phyloP scores from a whole-genome alignment of 1,284 basidiomycete species.

The Cryptococcus neoformans region DNA sequence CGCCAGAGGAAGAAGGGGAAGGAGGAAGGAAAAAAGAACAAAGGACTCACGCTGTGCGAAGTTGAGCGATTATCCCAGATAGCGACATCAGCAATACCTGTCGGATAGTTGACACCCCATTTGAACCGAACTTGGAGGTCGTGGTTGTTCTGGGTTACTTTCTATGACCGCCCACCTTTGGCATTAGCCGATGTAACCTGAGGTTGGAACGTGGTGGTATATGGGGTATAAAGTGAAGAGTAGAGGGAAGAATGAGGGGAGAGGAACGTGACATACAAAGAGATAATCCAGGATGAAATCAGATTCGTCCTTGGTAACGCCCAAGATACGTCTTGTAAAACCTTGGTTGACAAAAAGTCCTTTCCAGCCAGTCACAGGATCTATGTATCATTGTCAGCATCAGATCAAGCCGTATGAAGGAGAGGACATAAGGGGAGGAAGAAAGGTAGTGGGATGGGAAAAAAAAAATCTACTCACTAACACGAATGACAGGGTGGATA shows the following conservation, averaged over 20 bases:
- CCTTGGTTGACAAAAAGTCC: constrained; percentile 60
- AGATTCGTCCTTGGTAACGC: constrained; percentile 60
- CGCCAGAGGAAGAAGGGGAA: background rate
- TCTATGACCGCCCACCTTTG: constrained; percentile 39
- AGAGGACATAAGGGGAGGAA: background rate
- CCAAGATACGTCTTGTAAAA: constrained; percentile 62
- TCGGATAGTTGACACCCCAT: constrained; percentile 46
- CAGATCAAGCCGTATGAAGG: background rate
- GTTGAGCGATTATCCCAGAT: constrained; percentile 55
- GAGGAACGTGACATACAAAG: constrained; percentile 1
- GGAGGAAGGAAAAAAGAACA: background rate
- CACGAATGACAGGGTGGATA: constrained; percentile 54
- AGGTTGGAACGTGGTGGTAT: too few relatives aligned
- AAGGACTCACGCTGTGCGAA: constrained; percentile 53
- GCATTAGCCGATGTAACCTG: background rate
- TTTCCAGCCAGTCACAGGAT: constrained; percentile 62
- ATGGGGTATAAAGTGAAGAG: too few relatives aligned
- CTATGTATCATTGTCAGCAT: background rate
- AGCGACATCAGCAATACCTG: constrained; percentile 34
- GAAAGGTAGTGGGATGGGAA: background rate
- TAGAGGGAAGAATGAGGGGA: too few relatives aligned
- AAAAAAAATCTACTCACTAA: constrained; percentile 43
- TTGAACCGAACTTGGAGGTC: constrained; percentile 58
- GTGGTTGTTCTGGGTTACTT: constrained; percentile 51
- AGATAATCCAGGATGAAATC: constrained; percentile 44